Evolutionary conservation across 2,329 filamentous ascomycete genomes (phyloP).

Genomic region (Lasiodiplodia hormozganensis): DNA sequence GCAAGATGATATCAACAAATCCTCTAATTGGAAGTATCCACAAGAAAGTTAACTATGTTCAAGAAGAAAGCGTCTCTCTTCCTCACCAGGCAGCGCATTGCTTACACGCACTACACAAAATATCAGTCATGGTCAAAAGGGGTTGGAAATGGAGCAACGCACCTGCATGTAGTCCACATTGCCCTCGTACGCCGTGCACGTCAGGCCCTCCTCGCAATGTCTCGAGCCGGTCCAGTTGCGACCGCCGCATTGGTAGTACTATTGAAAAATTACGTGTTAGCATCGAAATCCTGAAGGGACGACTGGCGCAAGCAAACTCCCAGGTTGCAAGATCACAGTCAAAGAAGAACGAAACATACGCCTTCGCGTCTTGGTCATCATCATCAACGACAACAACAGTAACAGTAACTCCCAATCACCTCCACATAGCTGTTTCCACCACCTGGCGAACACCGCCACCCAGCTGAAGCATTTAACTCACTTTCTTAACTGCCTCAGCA

Average conservation of each 20-base stretch:
- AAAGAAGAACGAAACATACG: slow-evolving; percentile 13
- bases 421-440: slow-evolving; percentile 8
- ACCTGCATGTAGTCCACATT: slow-evolving; percentile 21
- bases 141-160: background rate
- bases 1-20: background rate
- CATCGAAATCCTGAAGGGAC: background rate
- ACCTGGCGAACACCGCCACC: background rate
- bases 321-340: background rate
- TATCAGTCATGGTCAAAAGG: background rate
- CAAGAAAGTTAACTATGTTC: slow-evolving; percentile 17
- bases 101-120: slow-evolving; percentile 3
- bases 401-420: slow-evolving; percentile 11
- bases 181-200: slow-evolving; percentile 31
- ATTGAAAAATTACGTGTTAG: background rate
- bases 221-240: slow-evolving; percentile 32
- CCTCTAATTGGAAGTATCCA: slow-evolving; percentile 7
- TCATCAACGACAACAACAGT: background rate
- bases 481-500: slow-evolving; percentile 24
- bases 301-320: background rate
- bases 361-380: background rate
- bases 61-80: slow-evolving; percentile 5
- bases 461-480: slow-evolving; percentile 26
- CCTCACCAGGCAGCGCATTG: background rate
- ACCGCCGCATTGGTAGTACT: slow-evolving; percentile 36
- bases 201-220: slow-evolving; percentile 34